Conservation (phyloP, 2,329 filamentous ascomycete species). For the Aspergillus fumigatiaffinis region DNA sequence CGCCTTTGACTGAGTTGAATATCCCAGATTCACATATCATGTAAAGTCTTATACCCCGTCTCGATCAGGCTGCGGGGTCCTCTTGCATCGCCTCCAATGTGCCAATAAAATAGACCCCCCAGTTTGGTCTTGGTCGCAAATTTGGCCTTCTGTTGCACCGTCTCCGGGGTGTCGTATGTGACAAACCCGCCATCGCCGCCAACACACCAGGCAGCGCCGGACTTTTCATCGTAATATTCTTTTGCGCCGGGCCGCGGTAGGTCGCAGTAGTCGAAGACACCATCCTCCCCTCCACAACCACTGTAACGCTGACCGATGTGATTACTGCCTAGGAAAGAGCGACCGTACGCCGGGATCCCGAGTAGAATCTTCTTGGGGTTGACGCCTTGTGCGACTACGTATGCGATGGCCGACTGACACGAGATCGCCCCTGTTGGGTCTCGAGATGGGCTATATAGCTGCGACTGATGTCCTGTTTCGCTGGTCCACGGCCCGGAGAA, state of each 20-base stretch:
- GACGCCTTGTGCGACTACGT: slow-evolving; percentile 63
- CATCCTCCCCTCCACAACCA: slow-evolving; percentile 57
- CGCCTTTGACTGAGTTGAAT: not conserved
- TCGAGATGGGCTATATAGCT: slow-evolving; percentile 58
- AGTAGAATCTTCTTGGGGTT: slow-evolving; percentile 68
- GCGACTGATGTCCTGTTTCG: slow-evolving; percentile 69
- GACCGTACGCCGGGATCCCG: slow-evolving; percentile 71
- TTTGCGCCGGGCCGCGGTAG: slow-evolving; percentile 60
- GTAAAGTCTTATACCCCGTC: slow-evolving; percentile 56
- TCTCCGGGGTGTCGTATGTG: slow-evolving; percentile 73
- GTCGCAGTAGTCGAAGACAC: slow-evolving; percentile 69
- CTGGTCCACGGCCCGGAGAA: slow-evolving; percentile 68
- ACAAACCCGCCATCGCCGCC: slow-evolving; percentile 74
- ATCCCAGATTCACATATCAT: slow-evolving; percentile 31
- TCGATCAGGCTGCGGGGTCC: slow-evolving; percentile 56
- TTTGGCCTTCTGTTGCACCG: slow-evolving; percentile 68
- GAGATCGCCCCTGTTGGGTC: slow-evolving; percentile 47
- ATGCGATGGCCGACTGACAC: slow-evolving; percentile 62
- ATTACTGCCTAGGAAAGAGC: slow-evolving; percentile 65
- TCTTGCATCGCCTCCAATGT: slow-evolving; percentile 66
- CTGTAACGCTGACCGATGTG: slow-evolving; percentile 61
- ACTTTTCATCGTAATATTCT: slow-evolving; percentile 64
- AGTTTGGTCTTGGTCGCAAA: slow-evolving; percentile 69
- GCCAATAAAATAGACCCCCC: slow-evolving; percentile 78
- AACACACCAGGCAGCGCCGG: slow-evolving; percentile 65